Conservation (phyloP, 1,284 basidiomycete genomes). For the Sanghuangporus sanghuang region DNA sequence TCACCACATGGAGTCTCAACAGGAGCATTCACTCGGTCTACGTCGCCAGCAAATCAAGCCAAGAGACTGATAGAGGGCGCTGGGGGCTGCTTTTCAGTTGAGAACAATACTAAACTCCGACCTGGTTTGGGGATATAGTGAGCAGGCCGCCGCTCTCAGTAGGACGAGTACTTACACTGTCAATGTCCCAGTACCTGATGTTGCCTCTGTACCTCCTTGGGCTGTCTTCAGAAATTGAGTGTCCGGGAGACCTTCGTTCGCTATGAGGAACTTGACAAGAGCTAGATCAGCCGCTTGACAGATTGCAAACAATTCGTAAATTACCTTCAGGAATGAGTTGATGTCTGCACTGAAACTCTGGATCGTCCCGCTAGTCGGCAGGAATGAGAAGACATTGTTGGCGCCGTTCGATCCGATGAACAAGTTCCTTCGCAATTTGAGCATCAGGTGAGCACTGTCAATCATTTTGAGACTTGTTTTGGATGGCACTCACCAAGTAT, state of each 20-base stretch:
- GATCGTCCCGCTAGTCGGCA: constrained; percentile 37
- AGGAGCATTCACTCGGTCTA: too few relatives aligned
- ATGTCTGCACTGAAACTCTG: constrained; percentile 49
- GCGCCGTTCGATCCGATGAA: constrained; percentile 52
- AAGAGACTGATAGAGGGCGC: too few relatives aligned
- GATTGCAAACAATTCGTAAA: constrained; percentile 5
- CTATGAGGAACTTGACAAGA: constrained; percentile 2
- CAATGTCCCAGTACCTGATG: constrained; percentile 47
- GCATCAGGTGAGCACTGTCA: neutral
- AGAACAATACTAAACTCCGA: constrained; percentile 3
- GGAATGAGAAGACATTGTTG: constrained; percentile 63
- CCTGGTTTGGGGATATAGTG: neutral
- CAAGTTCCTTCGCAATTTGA: constrained; percentile 40
- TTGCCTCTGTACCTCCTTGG: constrained; percentile 53
- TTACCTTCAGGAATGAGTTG: constrained; percentile 47
- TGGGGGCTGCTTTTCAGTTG: neutral
- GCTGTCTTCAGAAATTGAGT: constrained; percentile 26
- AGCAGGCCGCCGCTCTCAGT: neutral
- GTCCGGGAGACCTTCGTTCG: constrained; percentile 2
- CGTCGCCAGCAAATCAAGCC: too few relatives aligned
- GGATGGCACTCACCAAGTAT: constrained; percentile 37
- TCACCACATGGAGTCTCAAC: too few relatives aligned
- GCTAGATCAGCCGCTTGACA: neutral
- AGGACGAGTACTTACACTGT: constrained; percentile 35
- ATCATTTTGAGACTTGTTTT: neutral